Base-by-base conservation (phyloP, 2,329 filamentous ascomycete species). In the Diplodia sapinea region DNA sequence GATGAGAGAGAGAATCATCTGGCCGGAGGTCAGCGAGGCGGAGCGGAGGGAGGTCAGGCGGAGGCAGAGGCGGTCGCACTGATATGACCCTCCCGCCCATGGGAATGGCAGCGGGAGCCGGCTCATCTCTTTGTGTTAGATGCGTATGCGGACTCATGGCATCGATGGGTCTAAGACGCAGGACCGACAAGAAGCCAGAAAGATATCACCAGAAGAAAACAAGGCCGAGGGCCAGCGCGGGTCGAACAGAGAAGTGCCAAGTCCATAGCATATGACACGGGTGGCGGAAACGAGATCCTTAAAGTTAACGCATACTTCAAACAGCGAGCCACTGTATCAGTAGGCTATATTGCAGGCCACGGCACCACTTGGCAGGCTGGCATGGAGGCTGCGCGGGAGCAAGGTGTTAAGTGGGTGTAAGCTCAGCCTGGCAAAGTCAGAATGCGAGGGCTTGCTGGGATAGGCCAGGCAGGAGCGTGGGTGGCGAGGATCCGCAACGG, bases 71-170 rank as follows among this genome's bases (percentile, higher is more conserved):
- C 29, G 47, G 43, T 17, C 64, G 47, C 40, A 73, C 68, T 26
- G 72, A 73, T n/a, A 75, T 47, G 20, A 74, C 52, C 29, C 72
- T 69, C 29, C 74, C 74, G 9, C 68, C 71, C 20, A 70, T 43
- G 17, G 74, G 74, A 29, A 76, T 71, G 54, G 67, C 50, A 26
- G 71, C 72, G 36, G 69, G 69, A 4, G 15, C 29, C 7, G 59
- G 47, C 43, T 51, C 59, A 51, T 63, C 43, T 51, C 59, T 47
- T 2, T 13, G 31, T 13, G 36, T 13, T 13, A 63, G 36, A 11
- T 23, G 8, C 20, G 57, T 15, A 13, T 5, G 12, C 38, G 38
- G n/a, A 40, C 29, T 47, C 59, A 63, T 63, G 31, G 57, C n/a
- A 23, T 50, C 23, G 38, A 29, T 26, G 20, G 23, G 15, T 31